Base-by-base conservation (phyloP, 176 grass and related monocot genomes). In the Aegilops longissima region DNA sequence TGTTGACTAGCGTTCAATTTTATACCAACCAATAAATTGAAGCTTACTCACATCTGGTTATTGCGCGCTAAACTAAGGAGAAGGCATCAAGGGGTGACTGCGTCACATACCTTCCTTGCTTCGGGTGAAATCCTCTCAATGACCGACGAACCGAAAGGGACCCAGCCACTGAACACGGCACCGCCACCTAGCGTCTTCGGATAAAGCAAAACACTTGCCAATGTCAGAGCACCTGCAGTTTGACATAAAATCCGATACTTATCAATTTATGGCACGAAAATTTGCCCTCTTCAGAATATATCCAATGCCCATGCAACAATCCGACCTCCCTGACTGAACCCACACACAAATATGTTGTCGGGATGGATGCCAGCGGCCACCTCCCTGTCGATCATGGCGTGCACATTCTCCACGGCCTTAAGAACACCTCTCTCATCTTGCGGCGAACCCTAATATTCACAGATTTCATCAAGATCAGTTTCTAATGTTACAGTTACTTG, bases 181-280 rank as follows among this genome's bases (percentile, higher is more conserved):
- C 88, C 96, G 7, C 93, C 97, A 49, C 93, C 97, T 84, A 98
- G 84, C 65, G 54, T 96, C 88, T 92, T 96, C 0, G 93, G 97
- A 71, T 98, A 96, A 25, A 96, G 90, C 85, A 96, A 84, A 18
- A 98, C 92, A 80, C 92, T 96, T 63, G 97, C 97, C 71, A 96
- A 88, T 72, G 94, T 98, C 17, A 96, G 34, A 82, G 93, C 93
- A 90, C 93, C 93, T 96, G 61, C 34, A 29, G 59, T 66, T 0
- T 2, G 9, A 25, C 0, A 76, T 6, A 93, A 12, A 78, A 47
- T 76, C 1, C 23, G n/a, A 9, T 6, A 59, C 8, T 54, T 76
- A 18, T 52, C 27, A 84, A 14, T 82, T 81, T 7, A 75, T 59
- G 59, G 8, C 9, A 67, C 2, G 45, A 12, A 24, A 54, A 4